Evolutionary conservation across 345 rosid species (phyloP).

Genomic region (Excoecaria agallocha): DNA sequence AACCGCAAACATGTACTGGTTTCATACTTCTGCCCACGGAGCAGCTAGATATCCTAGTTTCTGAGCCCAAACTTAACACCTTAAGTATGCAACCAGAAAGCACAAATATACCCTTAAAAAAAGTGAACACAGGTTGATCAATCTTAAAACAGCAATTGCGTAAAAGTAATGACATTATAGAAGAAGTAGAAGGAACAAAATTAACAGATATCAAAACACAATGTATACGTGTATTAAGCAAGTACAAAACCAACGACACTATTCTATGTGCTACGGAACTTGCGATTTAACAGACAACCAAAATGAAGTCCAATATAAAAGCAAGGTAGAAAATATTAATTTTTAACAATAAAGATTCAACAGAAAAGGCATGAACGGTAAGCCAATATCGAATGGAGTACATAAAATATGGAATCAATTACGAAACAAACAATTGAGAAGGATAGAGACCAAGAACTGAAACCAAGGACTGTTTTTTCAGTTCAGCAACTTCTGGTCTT

Average conservation of each 20-base stretch:
- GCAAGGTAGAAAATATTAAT: constrained; percentile 1
- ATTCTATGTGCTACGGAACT: background rate
- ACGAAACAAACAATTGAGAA: constrained; percentile 22
- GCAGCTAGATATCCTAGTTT: background rate
- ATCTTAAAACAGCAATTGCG: background rate
- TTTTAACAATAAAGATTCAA: constrained; percentile 29
- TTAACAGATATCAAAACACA: background rate
- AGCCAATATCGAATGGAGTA: constrained; percentile 29
- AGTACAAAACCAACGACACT: background rate
- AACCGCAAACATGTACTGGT: background rate
- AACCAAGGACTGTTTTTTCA: constrained; percentile 11
- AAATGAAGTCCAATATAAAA: constrained; percentile 8
- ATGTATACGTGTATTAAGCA: background rate
- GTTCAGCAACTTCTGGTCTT: constrained; percentile 9
- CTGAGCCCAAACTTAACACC: background rate
- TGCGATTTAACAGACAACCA: background rate
- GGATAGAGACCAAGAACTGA: constrained; percentile 11
- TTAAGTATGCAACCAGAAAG: background rate
- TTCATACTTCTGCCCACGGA: background rate
- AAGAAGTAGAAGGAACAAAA: background rate
- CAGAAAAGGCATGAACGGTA: constrained; percentile 33
- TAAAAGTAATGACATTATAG: background rate
- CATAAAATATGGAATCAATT: constrained; percentile 25
- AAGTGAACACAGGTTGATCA: background rate
- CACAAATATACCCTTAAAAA: background rate